Conservation (phyloP, 106 monocot species). For the Allium fistulosum region DNA sequence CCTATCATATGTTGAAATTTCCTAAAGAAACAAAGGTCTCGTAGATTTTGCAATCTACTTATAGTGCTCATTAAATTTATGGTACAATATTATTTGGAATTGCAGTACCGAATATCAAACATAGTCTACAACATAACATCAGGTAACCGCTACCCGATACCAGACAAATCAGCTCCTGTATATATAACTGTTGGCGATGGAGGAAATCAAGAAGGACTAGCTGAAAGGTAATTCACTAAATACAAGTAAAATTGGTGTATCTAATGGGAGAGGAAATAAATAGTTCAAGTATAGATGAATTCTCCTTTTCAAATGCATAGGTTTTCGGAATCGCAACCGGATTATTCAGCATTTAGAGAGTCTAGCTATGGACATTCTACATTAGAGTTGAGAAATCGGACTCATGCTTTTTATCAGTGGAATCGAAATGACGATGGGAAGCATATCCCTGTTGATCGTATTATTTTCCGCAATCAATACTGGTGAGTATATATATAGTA, state of each 20-base stretch:
- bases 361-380: slow-evolving; percentile 95
- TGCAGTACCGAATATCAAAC: slow-evolving; percentile 92
- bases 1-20: too few species aligned
- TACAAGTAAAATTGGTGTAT: not conserved
- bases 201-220: slow-evolving; percentile 98
- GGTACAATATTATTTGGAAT: not conserved
- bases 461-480: slow-evolving; percentile 80
- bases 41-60: too few species aligned
- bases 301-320: slow-evolving; percentile 26
- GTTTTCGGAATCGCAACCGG: slow-evolving; percentile 70
- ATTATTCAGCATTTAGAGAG: slow-evolving; percentile 95
- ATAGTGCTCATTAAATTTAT: too few species aligned
- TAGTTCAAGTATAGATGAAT: not conserved
- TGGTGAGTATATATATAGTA: slow-evolving; percentile 45
- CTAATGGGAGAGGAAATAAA: not conserved
- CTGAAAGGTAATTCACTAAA: slow-evolving; percentile 38
- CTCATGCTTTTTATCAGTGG: slow-evolving; percentile 93
- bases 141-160: slow-evolving; percentile 58
- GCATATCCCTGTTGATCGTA: slow-evolving; percentile 38
- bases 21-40: too few species aligned
- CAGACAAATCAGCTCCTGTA: slow-evolving; percentile 89
- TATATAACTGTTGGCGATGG: slow-evolving; percentile 97
- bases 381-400: slow-evolving; percentile 79
- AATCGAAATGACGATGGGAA: slow-evolving; percentile 92
- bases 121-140: slow-evolving; percentile 83